Percentiles rank a stretch among this genome's conserved stretches.
Conservation (phyloP, 202 grass and related monocot species). For the Brachypodium distachyon region DNA sequence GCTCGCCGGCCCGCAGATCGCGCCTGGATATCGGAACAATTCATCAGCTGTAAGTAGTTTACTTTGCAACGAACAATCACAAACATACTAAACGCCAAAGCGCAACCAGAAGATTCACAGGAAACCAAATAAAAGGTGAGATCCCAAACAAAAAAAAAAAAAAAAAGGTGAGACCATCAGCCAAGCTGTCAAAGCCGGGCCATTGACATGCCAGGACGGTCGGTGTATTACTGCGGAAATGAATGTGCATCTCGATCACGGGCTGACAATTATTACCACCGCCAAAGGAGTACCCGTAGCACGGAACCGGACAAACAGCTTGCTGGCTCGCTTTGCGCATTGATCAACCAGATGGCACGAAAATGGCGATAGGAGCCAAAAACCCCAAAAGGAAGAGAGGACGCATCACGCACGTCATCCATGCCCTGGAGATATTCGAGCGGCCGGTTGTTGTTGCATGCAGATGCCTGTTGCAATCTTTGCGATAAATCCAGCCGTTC, state of each 20-base stretch:
- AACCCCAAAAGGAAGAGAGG: neutral
- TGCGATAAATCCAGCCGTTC: too few species aligned
- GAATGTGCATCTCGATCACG: neutral
- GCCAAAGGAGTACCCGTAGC: neutral
- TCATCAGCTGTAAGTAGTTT: too few species aligned
- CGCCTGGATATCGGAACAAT: too few species aligned
- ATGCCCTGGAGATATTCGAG: conserved; percentile 3
- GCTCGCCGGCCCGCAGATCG: conserved; percentile 81
- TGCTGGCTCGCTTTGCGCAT: neutral
- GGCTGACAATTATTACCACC: neutral
- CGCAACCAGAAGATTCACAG: neutral
- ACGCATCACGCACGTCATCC: neutral
- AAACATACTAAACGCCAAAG: neutral
- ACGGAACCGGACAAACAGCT: neutral
- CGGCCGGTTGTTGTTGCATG: too few species aligned
- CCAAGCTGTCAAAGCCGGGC: too few species aligned
- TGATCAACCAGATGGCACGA: neutral
- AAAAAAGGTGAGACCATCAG: neutral
- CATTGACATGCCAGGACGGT: neutral
- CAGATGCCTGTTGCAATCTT: too few species aligned
- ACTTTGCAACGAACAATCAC: too few species aligned
- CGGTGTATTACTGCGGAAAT: neutral
- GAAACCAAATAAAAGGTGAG: too few species aligned
- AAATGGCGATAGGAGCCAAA: neutral
- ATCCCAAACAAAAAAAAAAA: too few species aligned